Evolutionary conservation across 2,329 filamentous ascomycete genomes (phyloP).

Genomic region (Trichoderma atroviride): DNA sequence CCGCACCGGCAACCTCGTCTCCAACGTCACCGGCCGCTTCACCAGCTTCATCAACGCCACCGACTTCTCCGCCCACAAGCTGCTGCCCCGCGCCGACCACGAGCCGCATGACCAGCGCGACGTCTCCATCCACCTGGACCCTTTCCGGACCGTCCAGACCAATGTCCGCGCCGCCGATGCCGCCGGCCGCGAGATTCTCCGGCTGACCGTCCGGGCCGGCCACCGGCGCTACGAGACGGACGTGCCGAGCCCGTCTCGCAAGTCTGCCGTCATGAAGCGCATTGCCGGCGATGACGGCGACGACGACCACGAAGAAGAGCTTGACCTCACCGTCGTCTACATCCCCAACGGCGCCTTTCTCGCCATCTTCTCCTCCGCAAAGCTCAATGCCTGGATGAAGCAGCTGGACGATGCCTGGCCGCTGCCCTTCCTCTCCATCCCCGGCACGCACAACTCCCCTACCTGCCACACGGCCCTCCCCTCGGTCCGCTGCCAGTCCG

Average conservation of each 20-base stretch:
- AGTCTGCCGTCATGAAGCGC: constrained; percentile 63
- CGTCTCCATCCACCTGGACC: constrained; percentile 63
- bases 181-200: constrained; percentile 64
- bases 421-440: constrained; percentile 81
- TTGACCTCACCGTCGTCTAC: constrained; percentile 69
- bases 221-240: constrained; percentile 68
- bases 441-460: constrained; percentile 93
- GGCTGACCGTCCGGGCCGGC: constrained; percentile 69
- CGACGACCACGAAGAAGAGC: constrained; percentile 46
- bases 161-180: constrained; percentile 63
- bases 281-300: constrained; percentile 39
- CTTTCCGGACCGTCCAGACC: constrained; percentile 64
- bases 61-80: constrained; percentile 36
- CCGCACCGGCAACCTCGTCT: constrained; percentile 48
- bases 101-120: constrained; percentile 60
- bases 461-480: constrained; percentile 83
- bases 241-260: constrained; percentile 63
- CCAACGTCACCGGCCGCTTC: constrained; percentile 49
- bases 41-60: constrained; percentile 50
- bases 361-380: constrained; percentile 70
- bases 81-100: constrained; percentile 53
- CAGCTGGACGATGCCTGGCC: constrained; percentile 71
- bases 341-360: constrained; percentile 58
- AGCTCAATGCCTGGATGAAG: constrained; percentile 78
- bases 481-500: constrained; percentile 90